These are phyloP conservation scores for Chlamydomonas urium DNA, from an alignment of 139 green algal species.

Conservation along the genomic window DNA sequence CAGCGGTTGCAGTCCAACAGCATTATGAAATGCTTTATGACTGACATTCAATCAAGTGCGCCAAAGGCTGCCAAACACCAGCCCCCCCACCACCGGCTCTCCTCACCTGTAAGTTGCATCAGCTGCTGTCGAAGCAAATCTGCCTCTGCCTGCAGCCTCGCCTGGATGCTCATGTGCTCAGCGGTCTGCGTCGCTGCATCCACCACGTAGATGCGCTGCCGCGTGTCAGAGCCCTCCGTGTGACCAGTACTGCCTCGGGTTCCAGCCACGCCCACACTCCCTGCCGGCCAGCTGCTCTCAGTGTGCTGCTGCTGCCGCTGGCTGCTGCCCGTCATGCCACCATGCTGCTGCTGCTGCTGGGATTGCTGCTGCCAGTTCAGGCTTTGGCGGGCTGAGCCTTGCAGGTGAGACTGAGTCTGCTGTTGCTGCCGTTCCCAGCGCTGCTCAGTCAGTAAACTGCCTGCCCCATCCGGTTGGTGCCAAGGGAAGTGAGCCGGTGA, in stretches of 20 bases:
- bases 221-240: background rate
- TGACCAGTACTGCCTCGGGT: background rate
- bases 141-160: slow-evolving; percentile 32
- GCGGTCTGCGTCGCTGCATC: slow-evolving; percentile 38
- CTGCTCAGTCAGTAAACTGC: no score
- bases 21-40: no score
- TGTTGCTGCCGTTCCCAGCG: background rate
- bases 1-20: no score
- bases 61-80: no score
- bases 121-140: slow-evolving; percentile 41
- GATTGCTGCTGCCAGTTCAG: slow-evolving; percentile 5
- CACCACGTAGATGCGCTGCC: slow-evolving; percentile 10
- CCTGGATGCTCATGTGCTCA: slow-evolving; percentile 18
- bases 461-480: no score
- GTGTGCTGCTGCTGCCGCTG: slow-evolving; percentile 21
- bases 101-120: slow-evolving; percentile 25
- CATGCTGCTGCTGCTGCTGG: slow-evolving; percentile 12
- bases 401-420: no score
- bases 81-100: no score
- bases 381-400: no score
- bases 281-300: slow-evolving; percentile 16
- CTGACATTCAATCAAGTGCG: no score
- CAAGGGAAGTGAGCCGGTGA: no score
- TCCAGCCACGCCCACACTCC: background rate
- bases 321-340: slow-evolving; percentile 5